A percentile compares a stretch with the other conserved stretches of the same genome.
Conservation (phyloP, 1,284 basidiomycete genomes). For the Thecaphora frezii region DNA sequence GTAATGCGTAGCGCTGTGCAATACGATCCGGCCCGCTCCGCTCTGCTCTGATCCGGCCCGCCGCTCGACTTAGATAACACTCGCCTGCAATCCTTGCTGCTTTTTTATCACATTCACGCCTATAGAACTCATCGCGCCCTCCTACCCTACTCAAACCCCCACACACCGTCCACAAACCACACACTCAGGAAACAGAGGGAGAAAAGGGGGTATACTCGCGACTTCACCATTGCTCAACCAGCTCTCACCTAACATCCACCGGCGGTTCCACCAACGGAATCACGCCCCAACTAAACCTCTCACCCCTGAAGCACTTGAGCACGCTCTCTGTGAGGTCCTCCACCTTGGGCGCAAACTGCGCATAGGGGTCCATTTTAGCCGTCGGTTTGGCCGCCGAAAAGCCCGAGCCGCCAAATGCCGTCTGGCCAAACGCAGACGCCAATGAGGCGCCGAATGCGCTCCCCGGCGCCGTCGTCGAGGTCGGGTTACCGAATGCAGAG, state of each 20-base stretch:
- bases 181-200: conserved; percentile 1
- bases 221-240: too few relatives aligned
- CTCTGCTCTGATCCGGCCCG: too few relatives aligned
- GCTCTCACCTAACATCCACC: conserved; percentile 17
- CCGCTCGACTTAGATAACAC: too few relatives aligned
- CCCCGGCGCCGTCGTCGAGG: neutral
- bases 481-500: conserved; percentile 9
- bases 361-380: conserved; percentile 15
- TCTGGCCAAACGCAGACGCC: neutral
- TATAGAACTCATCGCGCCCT: too few relatives aligned
- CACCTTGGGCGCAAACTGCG: conserved; percentile 8
- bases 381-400: conserved; percentile 1
- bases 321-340: conserved; percentile 19
- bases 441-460: neutral
- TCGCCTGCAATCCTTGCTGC: too few relatives aligned
- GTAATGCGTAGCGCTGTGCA: too few relatives aligned
- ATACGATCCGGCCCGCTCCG: too few relatives aligned
- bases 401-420: neutral
- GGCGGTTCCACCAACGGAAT: conserved; percentile 30
- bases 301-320: conserved; percentile 11
- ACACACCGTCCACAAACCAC: neutral
- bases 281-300: conserved; percentile 22
- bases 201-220: neutral
- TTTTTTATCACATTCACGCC: too few relatives aligned
- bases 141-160: too few relatives aligned